phyloP scores from a whole-genome alignment of 495 filamentous ascomycete genomes.

The Aspergillus sclerotioniger region DNA sequence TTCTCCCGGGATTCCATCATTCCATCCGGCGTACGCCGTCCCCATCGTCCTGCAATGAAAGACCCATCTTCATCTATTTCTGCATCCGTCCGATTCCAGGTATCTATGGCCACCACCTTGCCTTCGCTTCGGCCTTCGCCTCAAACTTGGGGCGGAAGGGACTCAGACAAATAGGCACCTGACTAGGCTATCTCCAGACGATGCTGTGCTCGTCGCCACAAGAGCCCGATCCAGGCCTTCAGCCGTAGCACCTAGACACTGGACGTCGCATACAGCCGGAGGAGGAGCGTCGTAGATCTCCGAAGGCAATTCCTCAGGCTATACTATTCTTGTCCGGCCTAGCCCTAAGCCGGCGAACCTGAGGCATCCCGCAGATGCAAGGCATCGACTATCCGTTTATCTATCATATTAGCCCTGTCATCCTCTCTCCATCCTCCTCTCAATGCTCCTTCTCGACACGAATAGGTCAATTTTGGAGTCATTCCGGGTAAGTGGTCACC shows the following conservation, averaged over 20 bases:
- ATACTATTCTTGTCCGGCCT: not conserved
- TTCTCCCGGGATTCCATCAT: constrained; percentile 4
- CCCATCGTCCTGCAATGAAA: too few species aligned
- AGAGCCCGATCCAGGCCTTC: not conserved
- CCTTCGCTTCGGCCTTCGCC: not conserved
- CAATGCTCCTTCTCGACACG: not conserved
- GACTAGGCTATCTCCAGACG: not conserved
- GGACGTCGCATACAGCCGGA: not conserved
- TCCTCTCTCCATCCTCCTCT: not conserved
- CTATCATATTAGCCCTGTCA: constrained; percentile 4
- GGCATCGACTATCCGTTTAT: constrained; percentile 5
- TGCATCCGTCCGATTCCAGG: not conserved
- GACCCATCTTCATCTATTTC: not conserved
- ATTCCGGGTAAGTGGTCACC: not conserved
- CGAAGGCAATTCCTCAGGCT: not conserved
- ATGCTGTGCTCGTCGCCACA: not conserved
- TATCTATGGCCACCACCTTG: not conserved
- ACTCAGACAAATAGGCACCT: not conserved
- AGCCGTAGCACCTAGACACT: not conserved
- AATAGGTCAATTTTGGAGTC: not conserved
- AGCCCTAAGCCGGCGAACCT: constrained; percentile 1
- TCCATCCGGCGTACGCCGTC: not conserved
- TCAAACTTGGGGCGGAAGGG: not conserved
- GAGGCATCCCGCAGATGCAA: constrained; percentile 1
- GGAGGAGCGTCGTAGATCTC: not conserved